These are phyloP conservation scores for Fusarium miscanthi DNA, from an alignment of 2,329 filamentous ascomycete genomes.

Conservation along the genomic window DNA sequence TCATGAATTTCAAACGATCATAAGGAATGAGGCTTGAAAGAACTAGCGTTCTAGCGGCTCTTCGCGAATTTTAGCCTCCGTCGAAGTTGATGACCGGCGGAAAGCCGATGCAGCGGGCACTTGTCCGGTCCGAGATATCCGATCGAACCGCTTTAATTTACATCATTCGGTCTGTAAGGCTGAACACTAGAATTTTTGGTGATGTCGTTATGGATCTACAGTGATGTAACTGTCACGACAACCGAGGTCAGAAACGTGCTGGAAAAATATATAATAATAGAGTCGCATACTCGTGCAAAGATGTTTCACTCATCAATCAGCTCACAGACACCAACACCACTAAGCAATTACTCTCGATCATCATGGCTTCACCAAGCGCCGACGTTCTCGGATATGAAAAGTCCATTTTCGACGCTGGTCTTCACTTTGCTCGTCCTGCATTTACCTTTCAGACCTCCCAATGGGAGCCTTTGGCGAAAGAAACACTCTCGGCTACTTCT, in stretches of 20 bases:
- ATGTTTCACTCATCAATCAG: background rate
- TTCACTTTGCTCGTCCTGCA: slow-evolving; percentile 9
- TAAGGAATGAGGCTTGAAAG: background rate
- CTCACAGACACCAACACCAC: background rate
- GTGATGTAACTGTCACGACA: background rate
- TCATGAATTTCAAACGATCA: background rate
- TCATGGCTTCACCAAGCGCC: slow-evolving; percentile 5
- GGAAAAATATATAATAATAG: background rate
- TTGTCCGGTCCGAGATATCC: slow-evolving; percentile 6
- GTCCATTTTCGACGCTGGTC: slow-evolving; percentile 10
- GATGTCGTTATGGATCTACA: background rate
- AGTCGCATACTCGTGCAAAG: background rate
- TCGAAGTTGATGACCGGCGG: background rate
- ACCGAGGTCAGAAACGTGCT: background rate
- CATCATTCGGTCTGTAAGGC: background rate
- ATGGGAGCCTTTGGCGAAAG: slow-evolving; percentile 23
- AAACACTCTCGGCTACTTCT: slow-evolving; percentile 22
- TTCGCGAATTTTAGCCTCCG: background rate
- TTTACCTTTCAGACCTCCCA: slow-evolving; percentile 12
- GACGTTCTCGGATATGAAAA: slow-evolving; percentile 20
- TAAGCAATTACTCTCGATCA: background rate
- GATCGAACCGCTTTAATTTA: background rate
- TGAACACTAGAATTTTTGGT: background rate
- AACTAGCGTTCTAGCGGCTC: background rate
- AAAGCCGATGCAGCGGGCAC: background rate